phyloP scores from a whole-genome alignment of 192 early-diverging fungal species.

The Podila epicladia region DNA sequence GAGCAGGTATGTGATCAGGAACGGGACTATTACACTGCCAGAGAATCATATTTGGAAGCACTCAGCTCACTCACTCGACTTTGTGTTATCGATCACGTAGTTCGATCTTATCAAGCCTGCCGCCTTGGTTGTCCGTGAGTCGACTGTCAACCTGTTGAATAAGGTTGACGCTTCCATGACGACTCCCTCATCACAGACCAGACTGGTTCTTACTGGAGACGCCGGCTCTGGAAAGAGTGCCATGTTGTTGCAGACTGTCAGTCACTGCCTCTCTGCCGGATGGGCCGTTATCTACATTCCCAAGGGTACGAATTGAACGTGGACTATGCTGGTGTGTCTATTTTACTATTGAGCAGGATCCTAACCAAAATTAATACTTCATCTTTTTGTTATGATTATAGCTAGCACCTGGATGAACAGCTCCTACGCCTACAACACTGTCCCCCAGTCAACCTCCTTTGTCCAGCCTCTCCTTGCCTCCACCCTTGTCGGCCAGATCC shows the following conservation, averaged over 20 bases:
- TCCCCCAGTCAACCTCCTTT: conserved; percentile 43
- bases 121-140: conserved; percentile 53
- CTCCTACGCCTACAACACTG: conserved; percentile 52
- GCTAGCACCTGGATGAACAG: conserved; percentile 59
- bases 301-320: conserved; percentile 38
- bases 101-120: conserved; percentile 51
- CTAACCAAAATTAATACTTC: not conserved
- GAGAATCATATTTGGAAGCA: not conserved
- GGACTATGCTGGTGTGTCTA: not conserved
- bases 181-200: conserved; percentile 39
- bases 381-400: conserved; percentile 11
- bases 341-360: too few species aligned
- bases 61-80: not conserved
- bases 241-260: conserved; percentile 57
- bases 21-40: not conserved
- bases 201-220: conserved; percentile 54
- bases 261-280: conserved; percentile 50
- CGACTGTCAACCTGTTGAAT: conserved; percentile 50
- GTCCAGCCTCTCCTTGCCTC: conserved; percentile 57
- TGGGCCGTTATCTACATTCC: conserved; percentile 67
- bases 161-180: conserved; percentile 47
- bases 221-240: conserved; percentile 62
- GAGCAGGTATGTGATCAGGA: conserved; percentile 29
- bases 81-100: conserved; percentile 15
- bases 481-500: conserved; percentile 52